Evolutionary conservation across 352 stramenopile species (phyloP), one percentile per base, ranked within the genome.

Genomic region (Phytophthora sojae): DNA sequence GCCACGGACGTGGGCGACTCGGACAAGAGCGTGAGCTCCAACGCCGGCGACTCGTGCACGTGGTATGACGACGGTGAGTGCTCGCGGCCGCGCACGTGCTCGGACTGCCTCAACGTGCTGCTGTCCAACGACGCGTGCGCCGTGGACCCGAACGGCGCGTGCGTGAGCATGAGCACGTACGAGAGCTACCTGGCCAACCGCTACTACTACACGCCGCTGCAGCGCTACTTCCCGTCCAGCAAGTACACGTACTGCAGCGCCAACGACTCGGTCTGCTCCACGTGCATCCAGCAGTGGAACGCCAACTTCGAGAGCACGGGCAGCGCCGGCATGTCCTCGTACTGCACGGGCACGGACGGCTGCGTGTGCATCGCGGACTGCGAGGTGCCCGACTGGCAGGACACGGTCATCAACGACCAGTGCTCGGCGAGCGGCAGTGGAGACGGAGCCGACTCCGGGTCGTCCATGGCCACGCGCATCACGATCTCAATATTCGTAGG

Each of bases 361-460:
- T 86, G 79, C 54, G 57, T 86, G 1, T 86, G 79, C 57, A 69
- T 86, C 19, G 75, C 76, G 17, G 62, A 74, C 57, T 88, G 80
- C 44, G 77, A 85, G 58, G 53, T 77, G 29, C 50, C 57, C 0
- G 64, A 69, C 51, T 81, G 70, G 67, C 14, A 75, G 6, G 60
- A 63, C 6, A 44, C 63, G 15, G 63, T 81, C 14, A 61, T 86
- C n/a, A 58, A 64, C 32, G 64, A 77, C 42, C 44, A 81, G 21
- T 76, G 74, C 57, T 57, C 52, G n/a, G 29, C 45, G 12, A 71
- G 39, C 42, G 39, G 37, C 50, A 69, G 53, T 29, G 47, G 23
- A 11, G 65, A 55, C 1, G 37, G 45, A 11, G 44, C 23, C 11
- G 30, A 57, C 29, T 60, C 58, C 0, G 57, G 53, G 1, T 52